phyloP scores from a whole-genome alignment of 768 basidiomycete genomes.

The Auricularia cornea region DNA sequence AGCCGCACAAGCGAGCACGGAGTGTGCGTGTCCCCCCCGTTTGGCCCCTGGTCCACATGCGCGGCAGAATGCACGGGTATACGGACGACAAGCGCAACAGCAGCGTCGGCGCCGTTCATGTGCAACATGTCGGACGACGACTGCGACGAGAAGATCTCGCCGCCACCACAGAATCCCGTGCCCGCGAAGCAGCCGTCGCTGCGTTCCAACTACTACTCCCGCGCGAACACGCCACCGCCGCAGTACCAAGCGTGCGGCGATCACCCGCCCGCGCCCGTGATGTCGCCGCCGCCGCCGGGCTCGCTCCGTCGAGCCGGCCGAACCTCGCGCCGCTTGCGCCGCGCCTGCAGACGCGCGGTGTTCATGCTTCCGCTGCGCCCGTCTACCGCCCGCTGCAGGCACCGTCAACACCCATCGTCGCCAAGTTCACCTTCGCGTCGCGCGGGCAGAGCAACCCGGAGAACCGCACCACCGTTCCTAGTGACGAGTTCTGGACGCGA shows the following conservation, averaged over 20 bases:
- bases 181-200: not conserved
- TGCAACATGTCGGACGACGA: slow-evolving; percentile 40
- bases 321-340: not conserved
- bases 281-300: no score
- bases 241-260: no score
- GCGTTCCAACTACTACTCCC: not conserved
- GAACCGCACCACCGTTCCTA: slow-evolving; percentile 51
- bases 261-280: no score
- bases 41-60: not conserved
- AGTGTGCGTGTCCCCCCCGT: not conserved
- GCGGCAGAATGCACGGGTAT: slow-evolving; percentile 4
- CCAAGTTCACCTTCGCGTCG: no score
- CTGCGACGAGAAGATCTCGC: slow-evolving; percentile 27
- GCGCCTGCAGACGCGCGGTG: no score
- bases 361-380: no score
- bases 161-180: not conserved
- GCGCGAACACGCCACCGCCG: no score
- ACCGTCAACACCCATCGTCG: slow-evolving; percentile 60
- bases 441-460: slow-evolving; percentile 33
- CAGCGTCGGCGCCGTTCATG: slow-evolving; percentile 42
- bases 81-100: slow-evolving; percentile 37
- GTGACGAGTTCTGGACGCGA: slow-evolving; percentile 88
- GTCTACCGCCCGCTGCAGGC: slow-evolving; percentile 68
- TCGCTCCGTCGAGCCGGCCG: no score
- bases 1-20: not conserved